Conservation (phyloP, 441 rosid genomes). For the Populus tomentosa region DNA sequence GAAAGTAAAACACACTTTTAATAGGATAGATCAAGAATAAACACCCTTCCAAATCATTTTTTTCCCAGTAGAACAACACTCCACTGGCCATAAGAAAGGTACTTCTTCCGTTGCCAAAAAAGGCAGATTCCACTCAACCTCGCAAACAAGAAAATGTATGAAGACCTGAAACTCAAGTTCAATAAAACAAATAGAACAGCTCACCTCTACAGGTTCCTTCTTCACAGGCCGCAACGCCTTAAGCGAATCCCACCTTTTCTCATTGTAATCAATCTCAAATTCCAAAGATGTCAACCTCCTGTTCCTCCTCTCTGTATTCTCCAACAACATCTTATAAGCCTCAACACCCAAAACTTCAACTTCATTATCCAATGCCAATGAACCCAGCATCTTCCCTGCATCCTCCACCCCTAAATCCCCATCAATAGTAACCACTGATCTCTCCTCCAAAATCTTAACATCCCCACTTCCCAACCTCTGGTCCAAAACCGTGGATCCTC, state of each 20-base stretch:
- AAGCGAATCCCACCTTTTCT: slow-evolving; percentile 35
- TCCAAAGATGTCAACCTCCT: slow-evolving; percentile 41
- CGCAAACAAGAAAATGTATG: background rate
- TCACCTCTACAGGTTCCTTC: slow-evolving; percentile 44
- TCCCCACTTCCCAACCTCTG: slow-evolving; percentile 7
- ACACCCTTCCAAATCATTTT: background rate
- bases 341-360: slow-evolving; percentile 33
- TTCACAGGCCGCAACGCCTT: slow-evolving; percentile 39
- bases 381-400: slow-evolving; percentile 37
- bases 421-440: slow-evolving; percentile 33
- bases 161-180: background rate
- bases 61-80: background rate
- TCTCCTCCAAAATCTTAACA: slow-evolving; percentile 38
- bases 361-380: slow-evolving; percentile 30
- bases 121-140: background rate
- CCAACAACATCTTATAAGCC: slow-evolving; percentile 63
- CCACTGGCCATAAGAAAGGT: background rate
- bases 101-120: background rate
- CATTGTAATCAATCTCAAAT: slow-evolving; percentile 53
- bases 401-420: slow-evolving; percentile 40
- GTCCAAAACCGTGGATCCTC: slow-evolving; percentile 19
- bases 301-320: slow-evolving; percentile 44
- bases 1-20: slow-evolving; percentile 19
- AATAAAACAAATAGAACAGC: background rate
- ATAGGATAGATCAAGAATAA: slow-evolving; percentile 1